A percentile compares a stretch with the other conserved stretches of the same genome.
Evolutionary conservation across 1,284 basidiomycete species (phyloP).

Genomic region (Ganoderma lingzhi): DNA sequence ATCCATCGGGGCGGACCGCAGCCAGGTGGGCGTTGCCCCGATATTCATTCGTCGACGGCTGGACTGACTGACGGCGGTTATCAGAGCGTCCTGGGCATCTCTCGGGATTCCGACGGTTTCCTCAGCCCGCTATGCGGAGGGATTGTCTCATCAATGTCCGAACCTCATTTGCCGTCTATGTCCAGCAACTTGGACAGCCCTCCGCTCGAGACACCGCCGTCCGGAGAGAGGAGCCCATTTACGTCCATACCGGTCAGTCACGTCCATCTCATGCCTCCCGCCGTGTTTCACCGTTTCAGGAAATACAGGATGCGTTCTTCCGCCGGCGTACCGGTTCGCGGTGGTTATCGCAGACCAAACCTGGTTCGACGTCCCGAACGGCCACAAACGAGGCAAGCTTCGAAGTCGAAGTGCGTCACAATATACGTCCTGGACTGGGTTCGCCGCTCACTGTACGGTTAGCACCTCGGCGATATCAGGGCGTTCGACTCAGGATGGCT

Average conservation of each 20-base stretch:
- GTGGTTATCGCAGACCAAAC: slow-evolving; percentile 14
- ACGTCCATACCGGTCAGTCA: slow-evolving; percentile 20
- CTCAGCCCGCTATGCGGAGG: slow-evolving; percentile 6
- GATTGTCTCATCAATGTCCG: slow-evolving; percentile 13
- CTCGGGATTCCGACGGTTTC: slow-evolving; percentile 2
- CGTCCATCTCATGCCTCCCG: neutral
- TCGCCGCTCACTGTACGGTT: neutral
- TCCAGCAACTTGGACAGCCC: slow-evolving; percentile 5
- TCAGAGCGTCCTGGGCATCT: slow-evolving; percentile 8
- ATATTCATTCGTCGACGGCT: too few species aligned
- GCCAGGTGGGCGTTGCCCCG: neutral
- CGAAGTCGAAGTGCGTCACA: slow-evolving; percentile 30
- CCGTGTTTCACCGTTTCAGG: neutral
- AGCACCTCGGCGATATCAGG: slow-evolving; percentile 31
- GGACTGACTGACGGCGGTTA: neutral
- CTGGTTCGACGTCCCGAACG: neutral
- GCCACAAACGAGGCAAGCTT: slow-evolving; percentile 28
- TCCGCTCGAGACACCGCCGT: slow-evolving; percentile 1
- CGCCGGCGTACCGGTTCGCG: slow-evolving; percentile 15
- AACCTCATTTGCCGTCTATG: slow-evolving; percentile 19
- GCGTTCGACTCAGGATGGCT: slow-evolving; percentile 40
- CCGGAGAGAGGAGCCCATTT: slow-evolving; percentile 13
- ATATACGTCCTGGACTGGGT: neutral
- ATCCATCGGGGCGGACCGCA: slow-evolving; percentile 3
- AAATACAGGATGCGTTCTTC: slow-evolving; percentile 17